Evolutionary conservation across 345 rosid species (phyloP).

Genomic region (Citrus australasica): DNA sequence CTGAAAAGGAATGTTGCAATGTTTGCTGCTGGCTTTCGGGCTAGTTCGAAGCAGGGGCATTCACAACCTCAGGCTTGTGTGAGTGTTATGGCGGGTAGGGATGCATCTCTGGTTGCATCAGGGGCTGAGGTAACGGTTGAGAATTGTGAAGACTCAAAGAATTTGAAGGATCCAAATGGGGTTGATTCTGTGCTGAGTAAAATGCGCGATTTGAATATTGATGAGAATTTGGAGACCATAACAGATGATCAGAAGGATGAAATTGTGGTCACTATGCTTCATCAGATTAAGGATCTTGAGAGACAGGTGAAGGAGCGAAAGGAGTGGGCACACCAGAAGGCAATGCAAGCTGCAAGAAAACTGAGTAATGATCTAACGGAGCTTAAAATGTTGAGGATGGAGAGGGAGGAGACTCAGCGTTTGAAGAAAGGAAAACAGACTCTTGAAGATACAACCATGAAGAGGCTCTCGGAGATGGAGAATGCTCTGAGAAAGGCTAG

Average conservation of each 20-base stretch:
- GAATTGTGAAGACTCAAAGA: slow-evolving; percentile 45
- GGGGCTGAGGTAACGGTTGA: slow-evolving; percentile 29
- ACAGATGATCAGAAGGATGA: slow-evolving; percentile 75
- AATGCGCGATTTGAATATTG: slow-evolving; percentile 75
- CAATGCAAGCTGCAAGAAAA: slow-evolving; percentile 94
- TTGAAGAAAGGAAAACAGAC: slow-evolving; percentile 85
- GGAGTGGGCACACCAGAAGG: slow-evolving; percentile 98
- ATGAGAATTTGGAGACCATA: slow-evolving; percentile 54
- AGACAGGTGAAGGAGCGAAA: slow-evolving; percentile 78
- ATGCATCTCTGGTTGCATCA: slow-evolving; percentile 23
- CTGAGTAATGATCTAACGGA: slow-evolving; percentile 77
- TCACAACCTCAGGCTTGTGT: slow-evolving; percentile 35
- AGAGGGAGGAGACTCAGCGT: slow-evolving; percentile 77
- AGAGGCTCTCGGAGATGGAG: slow-evolving; percentile 80
- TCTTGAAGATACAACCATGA: slow-evolving; percentile 73
- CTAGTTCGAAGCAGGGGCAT: slow-evolving; percentile 58
- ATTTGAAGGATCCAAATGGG: slow-evolving; percentile 44
- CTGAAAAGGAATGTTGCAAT: slow-evolving; percentile 85
- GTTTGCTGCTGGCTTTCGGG: slow-evolving; percentile 77
- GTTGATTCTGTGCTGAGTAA: slow-evolving; percentile 57
- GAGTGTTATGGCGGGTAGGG: slow-evolving; percentile 33
- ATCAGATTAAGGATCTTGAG: slow-evolving; percentile 71
- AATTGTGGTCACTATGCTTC: slow-evolving; percentile 53
- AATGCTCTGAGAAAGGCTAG: slow-evolving; percentile 79
- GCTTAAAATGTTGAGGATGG: slow-evolving; percentile 76